Evolutionary conservation across 2,329 filamentous ascomycete genomes (phyloP).

Genomic region (Alternaria ventricosa): DNA sequence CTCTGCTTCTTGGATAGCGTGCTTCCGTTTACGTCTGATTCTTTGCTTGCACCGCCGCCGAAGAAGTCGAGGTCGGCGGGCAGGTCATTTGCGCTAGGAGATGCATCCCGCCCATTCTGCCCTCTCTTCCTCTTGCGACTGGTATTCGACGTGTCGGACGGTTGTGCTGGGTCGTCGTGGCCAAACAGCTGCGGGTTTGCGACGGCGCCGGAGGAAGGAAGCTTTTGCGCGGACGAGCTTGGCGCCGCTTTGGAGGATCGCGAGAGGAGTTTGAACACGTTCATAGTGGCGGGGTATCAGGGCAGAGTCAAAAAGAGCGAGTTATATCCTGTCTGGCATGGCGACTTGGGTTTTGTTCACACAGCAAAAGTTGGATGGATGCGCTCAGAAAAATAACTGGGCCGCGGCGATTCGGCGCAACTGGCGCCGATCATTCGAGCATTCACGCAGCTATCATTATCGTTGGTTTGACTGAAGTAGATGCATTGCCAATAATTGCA

Average conservation of each 20-base stretch:
- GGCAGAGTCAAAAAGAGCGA: neutral
- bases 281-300: constrained; percentile 57
- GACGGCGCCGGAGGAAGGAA: constrained; percentile 70
- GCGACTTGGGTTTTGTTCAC: neutral
- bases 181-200: constrained; percentile 73
- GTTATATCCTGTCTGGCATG: neutral
- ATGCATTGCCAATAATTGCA: constrained; percentile 42
- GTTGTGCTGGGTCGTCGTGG: constrained; percentile 50
- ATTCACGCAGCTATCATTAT: neutral
- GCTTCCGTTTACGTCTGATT: constrained; percentile 11
- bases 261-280: constrained; percentile 75
- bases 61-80: constrained; percentile 55
- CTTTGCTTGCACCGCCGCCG: constrained; percentile 27
- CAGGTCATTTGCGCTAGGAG: constrained; percentile 12
- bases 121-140: constrained; percentile 54
- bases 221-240: constrained; percentile 49
- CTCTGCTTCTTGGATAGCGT: constrained; percentile 21
- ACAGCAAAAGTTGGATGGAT: constrained; percentile 27
- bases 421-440: constrained; percentile 20
- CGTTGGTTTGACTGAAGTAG: neutral
- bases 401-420: constrained; percentile 25
- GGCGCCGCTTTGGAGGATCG: constrained; percentile 68
- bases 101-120: constrained; percentile 19
- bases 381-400: constrained; percentile 27
- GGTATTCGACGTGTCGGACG: constrained; percentile 24